Conservation (phyloP, 306 rosid genomes). For the Cicer judaicum region DNA sequence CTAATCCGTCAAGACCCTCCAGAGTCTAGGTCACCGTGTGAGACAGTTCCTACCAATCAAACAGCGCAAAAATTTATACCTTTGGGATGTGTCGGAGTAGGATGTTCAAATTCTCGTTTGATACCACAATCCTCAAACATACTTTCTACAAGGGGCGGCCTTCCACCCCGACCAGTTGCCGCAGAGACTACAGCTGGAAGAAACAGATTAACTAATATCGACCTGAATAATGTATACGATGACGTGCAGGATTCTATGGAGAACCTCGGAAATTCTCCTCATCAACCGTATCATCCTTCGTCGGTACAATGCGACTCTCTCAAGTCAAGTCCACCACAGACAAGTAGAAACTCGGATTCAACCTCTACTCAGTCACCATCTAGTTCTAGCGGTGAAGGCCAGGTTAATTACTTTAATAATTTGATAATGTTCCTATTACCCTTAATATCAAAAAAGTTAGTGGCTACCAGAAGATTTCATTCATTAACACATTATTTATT, state of each 20-base stretch:
- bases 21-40: conserved; percentile 45
- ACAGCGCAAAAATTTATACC: conserved; percentile 48
- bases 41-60: conserved; percentile 45
- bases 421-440: conserved; percentile 7
- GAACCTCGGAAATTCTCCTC: conserved; percentile 51
- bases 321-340: conserved; percentile 70
- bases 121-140: conserved; percentile 44
- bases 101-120: conserved; percentile 48
- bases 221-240: conserved; percentile 65
- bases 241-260: conserved; percentile 57
- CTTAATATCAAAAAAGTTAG: not conserved
- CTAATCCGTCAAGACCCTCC: conserved; percentile 39
- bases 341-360: conserved; percentile 75
- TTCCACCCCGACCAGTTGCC: conserved; percentile 49
- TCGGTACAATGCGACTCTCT: conserved; percentile 50
- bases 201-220: conserved; percentile 58
- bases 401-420: conserved; percentile 51
- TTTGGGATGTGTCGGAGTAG: conserved; percentile 46
- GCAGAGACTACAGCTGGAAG: conserved; percentile 49
- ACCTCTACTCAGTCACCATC: conserved; percentile 74
- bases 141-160: conserved; percentile 42
- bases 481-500: conserved; percentile 19
- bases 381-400: conserved; percentile 79
- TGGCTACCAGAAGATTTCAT: conserved; percentile 22
- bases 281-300: conserved; percentile 41